Percentiles rank a stretch among this genome's conserved stretches.
These are phyloP conservation scores for Boletus speciosus DNA, from an alignment of 768 basidiomycete species.

Conservation along the genomic window DNA sequence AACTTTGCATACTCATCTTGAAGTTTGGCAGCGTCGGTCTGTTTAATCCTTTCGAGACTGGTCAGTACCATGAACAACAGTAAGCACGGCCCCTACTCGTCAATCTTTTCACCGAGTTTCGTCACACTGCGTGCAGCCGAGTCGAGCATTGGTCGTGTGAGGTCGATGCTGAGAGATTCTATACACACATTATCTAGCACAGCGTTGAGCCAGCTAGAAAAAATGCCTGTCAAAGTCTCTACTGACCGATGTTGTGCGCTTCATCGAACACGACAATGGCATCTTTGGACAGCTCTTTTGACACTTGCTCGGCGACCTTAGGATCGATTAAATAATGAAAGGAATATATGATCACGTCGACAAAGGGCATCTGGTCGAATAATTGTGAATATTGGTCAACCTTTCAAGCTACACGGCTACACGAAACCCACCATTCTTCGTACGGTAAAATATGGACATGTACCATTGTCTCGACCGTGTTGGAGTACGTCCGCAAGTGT, in stretches of 20 bases:
- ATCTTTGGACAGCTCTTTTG: constrained; percentile 95
- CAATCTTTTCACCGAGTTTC: constrained; percentile 86
- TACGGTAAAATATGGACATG: constrained; percentile 95
- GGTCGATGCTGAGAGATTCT: constrained; percentile 94
- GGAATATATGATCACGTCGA: constrained; percentile 96
- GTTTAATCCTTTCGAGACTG: constrained; percentile 69
- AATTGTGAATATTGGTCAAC: background rate
- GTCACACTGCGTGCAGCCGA: constrained; percentile 85
- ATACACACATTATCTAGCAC: constrained; percentile 92
- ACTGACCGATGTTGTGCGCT: constrained; percentile 94
- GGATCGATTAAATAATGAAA: constrained; percentile 99
- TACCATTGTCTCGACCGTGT: constrained; percentile 78
- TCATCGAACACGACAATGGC: constrained; percentile 99
- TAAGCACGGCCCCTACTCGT: constrained; percentile 61
- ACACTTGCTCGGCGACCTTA: constrained; percentile 98
- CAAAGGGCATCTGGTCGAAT: constrained; percentile 83
- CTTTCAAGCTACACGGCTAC: background rate
- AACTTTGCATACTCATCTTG: constrained; percentile 96
- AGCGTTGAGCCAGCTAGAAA: constrained; percentile 1
- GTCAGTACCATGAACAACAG: constrained; percentile 3
- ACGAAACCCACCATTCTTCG: constrained; percentile 79
- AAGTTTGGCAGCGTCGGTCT: constrained; percentile 86
- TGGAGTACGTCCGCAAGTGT: constrained; percentile 91
- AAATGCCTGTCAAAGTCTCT: background rate
- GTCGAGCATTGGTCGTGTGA: constrained; percentile 97